Percentiles rank a stretch among this genome's conserved stretches.
phyloP scores from a whole-genome alignment of 148 eudicot species.

The Polygonum maritimum region DNA sequence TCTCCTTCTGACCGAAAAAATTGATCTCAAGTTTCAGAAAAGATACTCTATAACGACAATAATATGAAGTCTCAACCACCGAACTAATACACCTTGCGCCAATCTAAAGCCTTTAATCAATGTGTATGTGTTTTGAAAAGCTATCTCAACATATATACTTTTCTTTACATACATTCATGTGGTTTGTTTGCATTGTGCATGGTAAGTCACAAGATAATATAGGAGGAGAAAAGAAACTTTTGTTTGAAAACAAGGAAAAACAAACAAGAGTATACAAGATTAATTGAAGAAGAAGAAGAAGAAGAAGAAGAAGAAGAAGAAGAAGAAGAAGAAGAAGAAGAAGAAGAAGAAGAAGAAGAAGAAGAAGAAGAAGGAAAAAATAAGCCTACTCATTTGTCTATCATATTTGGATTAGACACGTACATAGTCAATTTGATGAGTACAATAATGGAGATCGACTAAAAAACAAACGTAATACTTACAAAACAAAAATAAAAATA shows the following conservation, averaged over 20 bases:
- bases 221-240: background rate
- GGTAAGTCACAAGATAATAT: background rate
- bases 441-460: background rate
- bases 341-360: too few species aligned
- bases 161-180: background rate
- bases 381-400: slow-evolving; percentile 1
- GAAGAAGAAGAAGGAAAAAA: background rate
- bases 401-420: background rate
- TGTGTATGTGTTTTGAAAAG: background rate
- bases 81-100: too few species aligned
- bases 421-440: too few species aligned
- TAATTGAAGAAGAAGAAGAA: background rate
- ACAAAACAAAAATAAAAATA: background rate
- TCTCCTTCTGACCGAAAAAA: too few species aligned
- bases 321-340: too few species aligned
- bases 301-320: too few species aligned
- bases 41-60: too few species aligned
- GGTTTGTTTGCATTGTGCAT: background rate
- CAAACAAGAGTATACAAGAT: background rate
- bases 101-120: background rate
- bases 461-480: background rate
- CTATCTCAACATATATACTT: background rate
- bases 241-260: background rate
- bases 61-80: too few species aligned
- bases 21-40: too few species aligned